Conservation (phyloP, 805 yeast genomes). For the Candida xiaguanensis region DNA sequence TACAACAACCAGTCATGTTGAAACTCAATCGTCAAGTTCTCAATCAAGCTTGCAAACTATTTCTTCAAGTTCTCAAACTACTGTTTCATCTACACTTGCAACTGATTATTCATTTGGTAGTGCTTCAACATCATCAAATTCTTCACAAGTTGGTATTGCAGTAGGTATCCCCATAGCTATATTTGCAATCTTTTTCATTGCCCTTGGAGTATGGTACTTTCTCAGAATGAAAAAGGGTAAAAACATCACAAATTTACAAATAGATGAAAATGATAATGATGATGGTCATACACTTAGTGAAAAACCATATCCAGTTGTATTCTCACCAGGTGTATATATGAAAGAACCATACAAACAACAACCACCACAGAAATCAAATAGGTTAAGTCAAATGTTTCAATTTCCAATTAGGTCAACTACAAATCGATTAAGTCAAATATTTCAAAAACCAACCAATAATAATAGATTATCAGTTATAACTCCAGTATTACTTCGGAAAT, state of each 20-base stretch:
- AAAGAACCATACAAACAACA: conserved; percentile 7
- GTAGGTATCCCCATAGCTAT: conserved; percentile 30
- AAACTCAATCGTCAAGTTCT: not conserved
- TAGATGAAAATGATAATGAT: not conserved
- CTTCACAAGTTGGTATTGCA: conserved; percentile 25
- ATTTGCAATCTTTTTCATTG: conserved; percentile 20
- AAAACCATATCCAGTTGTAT: conserved; percentile 10
- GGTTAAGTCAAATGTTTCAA: conserved; percentile 5
- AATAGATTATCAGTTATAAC: conserved; percentile 16
- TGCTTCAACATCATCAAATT: conserved; percentile 6
- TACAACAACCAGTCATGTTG: not conserved
- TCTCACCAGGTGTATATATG: conserved; percentile 8
- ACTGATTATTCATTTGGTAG: not conserved
- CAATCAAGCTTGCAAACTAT: too few relatives aligned
- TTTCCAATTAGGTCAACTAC: not conserved
- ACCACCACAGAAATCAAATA: conserved; percentile 5
- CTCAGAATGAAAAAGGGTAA: conserved; percentile 14
- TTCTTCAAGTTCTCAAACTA: not conserved
- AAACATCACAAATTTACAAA: conserved; percentile 8
- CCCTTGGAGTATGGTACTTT: conserved; percentile 18
- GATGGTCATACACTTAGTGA: conserved; percentile 1
- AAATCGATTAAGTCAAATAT: not conserved
- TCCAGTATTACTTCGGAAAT: conserved; percentile 30
- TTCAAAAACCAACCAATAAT: not conserved
- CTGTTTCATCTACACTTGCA: not conserved